These are phyloP conservation scores for Thielaviopsis punctulata DNA, from an alignment of 2,329 filamentous ascomycete genomes.

Conservation along the genomic window DNA sequence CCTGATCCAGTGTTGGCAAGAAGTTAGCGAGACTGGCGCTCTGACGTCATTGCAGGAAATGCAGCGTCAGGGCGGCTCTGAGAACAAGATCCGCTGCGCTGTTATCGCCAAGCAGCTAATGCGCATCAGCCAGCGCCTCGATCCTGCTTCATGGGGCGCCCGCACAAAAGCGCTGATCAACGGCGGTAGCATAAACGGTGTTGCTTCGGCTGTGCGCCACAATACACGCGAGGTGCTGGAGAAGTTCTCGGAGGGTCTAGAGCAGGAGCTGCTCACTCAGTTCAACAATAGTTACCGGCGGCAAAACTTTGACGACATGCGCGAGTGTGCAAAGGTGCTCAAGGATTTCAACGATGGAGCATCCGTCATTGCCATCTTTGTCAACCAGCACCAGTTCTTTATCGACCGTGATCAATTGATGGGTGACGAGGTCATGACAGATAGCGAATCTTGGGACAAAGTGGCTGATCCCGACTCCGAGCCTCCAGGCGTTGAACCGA, in stretches of 20 bases:
- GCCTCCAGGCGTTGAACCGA: conserved; percentile 78
- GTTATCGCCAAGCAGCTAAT: conserved; percentile 86
- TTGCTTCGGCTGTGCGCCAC: conserved; percentile 26
- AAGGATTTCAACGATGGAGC: conserved; percentile 91
- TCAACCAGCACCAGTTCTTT: conserved; percentile 99
- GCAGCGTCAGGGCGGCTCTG: conserved; percentile 64
- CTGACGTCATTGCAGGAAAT: conserved; percentile 79
- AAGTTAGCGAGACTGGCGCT: conserved; percentile 79
- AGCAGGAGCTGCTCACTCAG: conserved; percentile 87
- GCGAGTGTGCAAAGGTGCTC: conserved; percentile 84
- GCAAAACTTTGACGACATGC: conserved; percentile 96
- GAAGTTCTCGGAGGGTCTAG: conserved; percentile 87
- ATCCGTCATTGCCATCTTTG: conserved; percentile 88
- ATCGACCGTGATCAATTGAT: conserved; percentile 89
- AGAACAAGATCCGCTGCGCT: conserved; percentile 86
- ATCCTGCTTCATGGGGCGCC: conserved; percentile 58
- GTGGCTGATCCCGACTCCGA: conserved; percentile 89
- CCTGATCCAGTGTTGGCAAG: conserved; percentile 89
- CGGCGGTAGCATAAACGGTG: conserved; percentile 23
- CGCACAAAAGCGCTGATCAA: conserved; percentile 32
- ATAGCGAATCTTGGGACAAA: conserved; percentile 70
- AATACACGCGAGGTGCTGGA: conserved; percentile 82
- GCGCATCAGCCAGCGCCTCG: conserved; percentile 82
- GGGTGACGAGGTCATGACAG: conserved; percentile 63
- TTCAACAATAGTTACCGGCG: conserved; percentile 94